Percentiles rank a stretch among this genome's conserved stretches.
These are phyloP conservation scores for Lactifluus echinatus DNA, from an alignment of 768 basidiomycete species.

Conservation along the genomic window DNA sequence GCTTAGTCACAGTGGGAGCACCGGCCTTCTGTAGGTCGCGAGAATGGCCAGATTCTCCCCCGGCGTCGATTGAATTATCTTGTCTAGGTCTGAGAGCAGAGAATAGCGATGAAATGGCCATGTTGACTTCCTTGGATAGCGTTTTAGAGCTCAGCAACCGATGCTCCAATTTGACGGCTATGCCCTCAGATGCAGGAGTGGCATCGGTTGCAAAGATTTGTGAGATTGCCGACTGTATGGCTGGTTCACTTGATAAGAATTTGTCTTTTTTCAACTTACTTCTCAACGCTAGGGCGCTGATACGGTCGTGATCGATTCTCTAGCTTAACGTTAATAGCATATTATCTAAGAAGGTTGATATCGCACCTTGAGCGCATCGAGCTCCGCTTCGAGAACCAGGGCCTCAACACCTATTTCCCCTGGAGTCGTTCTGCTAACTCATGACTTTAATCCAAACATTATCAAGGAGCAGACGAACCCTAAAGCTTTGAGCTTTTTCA, in stretches of 20 bases:
- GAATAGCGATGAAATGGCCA: constrained; percentile 43
- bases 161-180: constrained; percentile 53
- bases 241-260: constrained; percentile 38
- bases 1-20: background rate
- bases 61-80: background rate
- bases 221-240: constrained; percentile 26
- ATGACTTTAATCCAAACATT: background rate
- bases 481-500: constrained; percentile 69
- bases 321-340: constrained; percentile 25
- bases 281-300: constrained; percentile 58
- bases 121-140: constrained; percentile 50
- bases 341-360: background rate
- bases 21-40: background rate
- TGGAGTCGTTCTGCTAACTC: constrained; percentile 27
- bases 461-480: constrained; percentile 38
- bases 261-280: constrained; percentile 71
- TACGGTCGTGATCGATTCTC: constrained; percentile 47
- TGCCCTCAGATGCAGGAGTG: constrained; percentile 31
- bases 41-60: background rate
- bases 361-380: constrained; percentile 58
- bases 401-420: constrained; percentile 33
- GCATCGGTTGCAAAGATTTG: constrained; percentile 23
- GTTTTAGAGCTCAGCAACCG: constrained; percentile 70
- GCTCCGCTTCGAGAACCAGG: constrained; percentile 47
- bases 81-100: constrained; percentile 30